A percentile compares a stretch with the other conserved stretches of the same genome.
Conservation (phyloP, 148 eudicot species). For the Rhododendron kiyosumense region DNA sequence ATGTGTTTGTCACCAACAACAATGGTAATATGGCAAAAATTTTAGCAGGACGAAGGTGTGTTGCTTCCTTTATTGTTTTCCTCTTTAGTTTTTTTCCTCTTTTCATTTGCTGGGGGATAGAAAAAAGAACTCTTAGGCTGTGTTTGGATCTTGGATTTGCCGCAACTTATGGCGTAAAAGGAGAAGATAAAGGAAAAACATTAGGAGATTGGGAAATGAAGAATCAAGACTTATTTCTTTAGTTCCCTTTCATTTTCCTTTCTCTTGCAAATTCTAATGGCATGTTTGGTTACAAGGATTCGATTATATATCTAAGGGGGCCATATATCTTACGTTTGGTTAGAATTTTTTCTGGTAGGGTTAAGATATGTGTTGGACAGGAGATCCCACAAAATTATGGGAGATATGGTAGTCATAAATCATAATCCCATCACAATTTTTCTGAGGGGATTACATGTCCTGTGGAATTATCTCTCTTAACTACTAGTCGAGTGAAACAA, state of each 20-base stretch:
- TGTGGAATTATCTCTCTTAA: not conserved
- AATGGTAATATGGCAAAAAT: constrained; percentile 98
- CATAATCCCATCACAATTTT: not conserved
- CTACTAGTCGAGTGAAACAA: not conserved
- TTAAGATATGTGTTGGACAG: not conserved
- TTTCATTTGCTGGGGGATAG: not conserved
- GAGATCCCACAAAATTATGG: not conserved
- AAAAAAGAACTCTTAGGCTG: not conserved
- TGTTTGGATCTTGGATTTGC: not conserved
- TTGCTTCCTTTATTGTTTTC: not conserved
- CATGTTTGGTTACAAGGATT: not conserved
- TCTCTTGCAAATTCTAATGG: not conserved
- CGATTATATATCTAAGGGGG: not conserved
- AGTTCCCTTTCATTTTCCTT: not conserved
- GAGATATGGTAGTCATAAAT: not conserved
- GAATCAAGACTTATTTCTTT: not conserved
- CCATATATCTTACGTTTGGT: not conserved
- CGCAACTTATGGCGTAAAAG: not conserved
- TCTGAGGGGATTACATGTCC: not conserved
- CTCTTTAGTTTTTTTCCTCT: not conserved
- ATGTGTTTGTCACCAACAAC: constrained; percentile 96
- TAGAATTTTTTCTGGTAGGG: not conserved
- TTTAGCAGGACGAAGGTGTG: constrained; percentile 91
- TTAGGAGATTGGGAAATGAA: not conserved
- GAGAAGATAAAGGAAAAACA: not conserved